Percentiles rank a stretch among this genome's conserved stretches.
Evolutionary conservation across 2,329 filamentous ascomycete genomes (phyloP).

Genomic region (Fusarium foetens): DNA sequence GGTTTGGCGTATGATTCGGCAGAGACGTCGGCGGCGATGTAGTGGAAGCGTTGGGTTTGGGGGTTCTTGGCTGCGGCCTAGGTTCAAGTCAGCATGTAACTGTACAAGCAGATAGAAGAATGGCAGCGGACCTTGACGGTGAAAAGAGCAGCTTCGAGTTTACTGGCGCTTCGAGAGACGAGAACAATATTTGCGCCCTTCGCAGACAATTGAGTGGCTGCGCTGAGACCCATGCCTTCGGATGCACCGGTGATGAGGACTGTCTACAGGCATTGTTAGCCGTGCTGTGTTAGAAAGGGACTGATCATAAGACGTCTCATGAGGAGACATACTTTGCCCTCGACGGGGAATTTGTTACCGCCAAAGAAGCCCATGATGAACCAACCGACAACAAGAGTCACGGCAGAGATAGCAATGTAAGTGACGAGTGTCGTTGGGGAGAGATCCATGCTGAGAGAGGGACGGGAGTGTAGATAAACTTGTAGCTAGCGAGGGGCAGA

Average conservation of each 20-base stretch:
- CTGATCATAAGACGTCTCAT: constrained; percentile 20
- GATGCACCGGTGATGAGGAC: constrained; percentile 91
- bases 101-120: not conserved
- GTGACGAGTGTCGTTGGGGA: constrained; percentile 19
- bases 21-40: constrained; percentile 85
- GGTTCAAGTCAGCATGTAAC: not conserved
- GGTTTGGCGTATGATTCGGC: constrained; percentile 73
- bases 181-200: constrained; percentile 91
- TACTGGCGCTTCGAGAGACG: constrained; percentile 79
- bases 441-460: constrained; percentile 34
- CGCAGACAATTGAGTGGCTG: constrained; percentile 77
- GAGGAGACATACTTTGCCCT: constrained; percentile 74
- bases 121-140: constrained; percentile 67
- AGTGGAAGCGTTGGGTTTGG: constrained; percentile 79
- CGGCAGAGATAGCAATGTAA: constrained; percentile 22
- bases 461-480: not conserved
- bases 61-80: constrained; percentile 74
- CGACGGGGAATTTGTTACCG: constrained; percentile 81
- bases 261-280: constrained; percentile 65
- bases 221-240: constrained; percentile 87
- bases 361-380: constrained; percentile 74
- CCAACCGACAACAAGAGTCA: constrained; percentile 41
- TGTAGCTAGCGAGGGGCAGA: constrained; percentile 11
- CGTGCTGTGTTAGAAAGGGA: constrained; percentile 21
- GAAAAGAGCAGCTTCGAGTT: constrained; percentile 76